phyloP scores from a whole-genome alignment of 1,284 basidiomycete genomes.

The Lignosus rhinocerotis region DNA sequence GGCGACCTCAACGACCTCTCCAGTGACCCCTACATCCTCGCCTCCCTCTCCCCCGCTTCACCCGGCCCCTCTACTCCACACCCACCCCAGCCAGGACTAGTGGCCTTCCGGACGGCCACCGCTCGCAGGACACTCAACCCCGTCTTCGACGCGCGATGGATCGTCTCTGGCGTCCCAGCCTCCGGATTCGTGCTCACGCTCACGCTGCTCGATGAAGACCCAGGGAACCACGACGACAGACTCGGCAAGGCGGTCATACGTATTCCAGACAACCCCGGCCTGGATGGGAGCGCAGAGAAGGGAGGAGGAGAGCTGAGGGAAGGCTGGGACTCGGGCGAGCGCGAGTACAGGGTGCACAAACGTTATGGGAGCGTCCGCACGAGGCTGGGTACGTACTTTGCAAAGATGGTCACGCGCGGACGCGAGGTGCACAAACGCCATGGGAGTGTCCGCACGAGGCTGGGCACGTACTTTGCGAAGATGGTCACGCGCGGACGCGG shows the following conservation, averaged over 20 bases:
- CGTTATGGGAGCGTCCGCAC: conserved; percentile 37
- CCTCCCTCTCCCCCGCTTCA: conserved; percentile 26
- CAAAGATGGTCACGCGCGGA: conserved; percentile 26
- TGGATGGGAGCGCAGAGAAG: conserved; percentile 2
- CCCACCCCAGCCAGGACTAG: conserved; percentile 27
- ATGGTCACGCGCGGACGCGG: conserved; percentile 25
- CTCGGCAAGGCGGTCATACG: conserved; percentile 39
- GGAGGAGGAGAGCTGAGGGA: conserved; percentile 27
- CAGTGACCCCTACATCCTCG: conserved; percentile 44
- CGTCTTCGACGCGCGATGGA: conserved; percentile 42
- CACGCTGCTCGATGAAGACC: conserved; percentile 45
- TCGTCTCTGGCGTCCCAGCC: conserved; percentile 43
- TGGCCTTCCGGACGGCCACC: conserved; percentile 43
- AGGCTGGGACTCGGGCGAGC: conserved; percentile 26
- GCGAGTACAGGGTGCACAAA: conserved; percentile 34
- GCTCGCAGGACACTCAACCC: conserved; percentile 39
- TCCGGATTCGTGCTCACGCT: conserved; percentile 39
- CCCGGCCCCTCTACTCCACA: not conserved
- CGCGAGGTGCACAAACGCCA: conserved; percentile 36
- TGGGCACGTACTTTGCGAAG: conserved; percentile 33
- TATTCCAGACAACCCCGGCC: conserved; percentile 21
- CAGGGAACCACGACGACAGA: conserved; percentile 43
- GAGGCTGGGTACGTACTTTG: conserved; percentile 34
- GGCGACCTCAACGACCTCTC: conserved; percentile 39
- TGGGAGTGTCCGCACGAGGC: conserved; percentile 35